These are phyloP conservation scores for Tephrocybe rancida DNA, from an alignment of 768 basidiomycete genomes.

Conservation along the genomic window DNA sequence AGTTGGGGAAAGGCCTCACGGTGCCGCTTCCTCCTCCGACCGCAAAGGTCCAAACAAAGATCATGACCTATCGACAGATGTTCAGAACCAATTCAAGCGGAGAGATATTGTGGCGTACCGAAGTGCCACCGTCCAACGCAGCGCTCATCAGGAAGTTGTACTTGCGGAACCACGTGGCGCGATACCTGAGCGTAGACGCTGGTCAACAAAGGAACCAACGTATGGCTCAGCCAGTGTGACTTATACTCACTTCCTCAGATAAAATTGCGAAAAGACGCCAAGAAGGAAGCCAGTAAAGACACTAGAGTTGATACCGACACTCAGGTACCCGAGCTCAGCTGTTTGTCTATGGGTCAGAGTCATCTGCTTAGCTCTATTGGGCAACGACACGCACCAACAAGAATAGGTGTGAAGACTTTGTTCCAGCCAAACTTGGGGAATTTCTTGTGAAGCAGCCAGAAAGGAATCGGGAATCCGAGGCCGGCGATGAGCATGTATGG, in stretches of 20 bases:
- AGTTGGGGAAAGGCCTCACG: slow-evolving; percentile 21
- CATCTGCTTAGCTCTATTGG: slow-evolving; percentile 18
- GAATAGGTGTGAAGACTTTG: slow-evolving; percentile 39
- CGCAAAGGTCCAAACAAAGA: slow-evolving; percentile 22
- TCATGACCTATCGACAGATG: slow-evolving; percentile 20
- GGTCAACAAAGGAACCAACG: background rate
- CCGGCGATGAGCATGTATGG: slow-evolving; percentile 47
- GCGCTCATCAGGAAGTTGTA: slow-evolving; percentile 56
- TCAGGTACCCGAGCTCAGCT: slow-evolving; percentile 44
- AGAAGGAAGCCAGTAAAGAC: slow-evolving; percentile 48
- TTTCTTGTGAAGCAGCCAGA: slow-evolving; percentile 48
- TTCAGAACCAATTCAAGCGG: slow-evolving; percentile 7
- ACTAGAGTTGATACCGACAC: slow-evolving; percentile 59
- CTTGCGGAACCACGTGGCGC: slow-evolving; percentile 49
- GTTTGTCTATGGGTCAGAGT: background rate
- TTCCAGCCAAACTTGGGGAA: slow-evolving; percentile 51
- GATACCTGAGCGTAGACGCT: slow-evolving; percentile 24
- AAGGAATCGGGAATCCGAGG: slow-evolving; percentile 51
- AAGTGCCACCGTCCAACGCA: slow-evolving; percentile 54
- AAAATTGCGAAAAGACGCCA: slow-evolving; percentile 50
- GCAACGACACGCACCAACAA: slow-evolving; percentile 32
- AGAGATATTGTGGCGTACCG: slow-evolving; percentile 44
- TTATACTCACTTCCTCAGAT: slow-evolving; percentile 31
- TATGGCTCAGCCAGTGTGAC: too few species aligned
- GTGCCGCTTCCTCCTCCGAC: slow-evolving; percentile 29